phyloP scores from a whole-genome alignment of 306 rosid genomes.

The Mimosa pudica region DNA sequence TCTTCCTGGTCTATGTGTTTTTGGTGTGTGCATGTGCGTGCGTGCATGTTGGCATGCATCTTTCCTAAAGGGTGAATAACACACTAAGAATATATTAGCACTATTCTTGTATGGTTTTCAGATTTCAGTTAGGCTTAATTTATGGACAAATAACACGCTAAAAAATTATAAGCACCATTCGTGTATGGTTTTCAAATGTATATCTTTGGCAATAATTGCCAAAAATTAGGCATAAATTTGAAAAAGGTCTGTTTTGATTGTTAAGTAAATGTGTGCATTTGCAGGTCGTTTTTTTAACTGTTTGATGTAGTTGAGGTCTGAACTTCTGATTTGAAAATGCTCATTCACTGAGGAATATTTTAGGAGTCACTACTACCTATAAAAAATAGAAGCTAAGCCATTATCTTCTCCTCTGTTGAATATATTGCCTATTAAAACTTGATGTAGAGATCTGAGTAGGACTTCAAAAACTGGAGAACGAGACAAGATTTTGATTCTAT shows the following conservation, averaged over 20 bases:
- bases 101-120: no score
- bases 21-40: no score
- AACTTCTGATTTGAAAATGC: neutral
- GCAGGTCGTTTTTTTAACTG: no score
- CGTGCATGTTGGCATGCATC: no score
- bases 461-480: conserved; percentile 21
- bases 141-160: neutral
- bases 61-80: no score
- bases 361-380: neutral
- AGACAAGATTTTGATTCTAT: conserved; percentile 11
- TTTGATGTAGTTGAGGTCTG: conserved; percentile 12
- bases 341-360: neutral
- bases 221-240: neutral
- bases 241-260: conserved; percentile 4
- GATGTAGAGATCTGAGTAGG: conserved; percentile 3
- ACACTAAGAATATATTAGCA: no score
- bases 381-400: neutral
- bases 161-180: neutral
- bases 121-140: neutral
- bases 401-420: neutral
- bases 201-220: neutral
- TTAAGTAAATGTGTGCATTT: conserved; percentile 3
- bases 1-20: conserved; percentile 18
- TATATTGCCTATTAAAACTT: neutral
- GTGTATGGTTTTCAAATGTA: conserved; percentile 3